Evolutionary conservation across 1,139 yeast genomes (phyloP).

Genomic region (Kodamaea alishanica): DNA sequence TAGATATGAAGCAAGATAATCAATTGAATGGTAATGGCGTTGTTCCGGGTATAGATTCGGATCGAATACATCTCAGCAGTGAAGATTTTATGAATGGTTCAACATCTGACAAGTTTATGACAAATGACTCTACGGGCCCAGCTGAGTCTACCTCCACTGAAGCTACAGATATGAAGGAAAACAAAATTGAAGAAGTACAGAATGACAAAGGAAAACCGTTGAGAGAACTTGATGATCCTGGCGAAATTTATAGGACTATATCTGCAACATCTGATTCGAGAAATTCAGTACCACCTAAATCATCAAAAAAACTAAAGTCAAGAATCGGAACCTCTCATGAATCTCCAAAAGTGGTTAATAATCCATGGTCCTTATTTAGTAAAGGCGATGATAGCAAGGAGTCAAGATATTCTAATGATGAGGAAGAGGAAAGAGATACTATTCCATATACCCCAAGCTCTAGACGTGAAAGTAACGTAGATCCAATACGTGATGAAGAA

Average conservation of each 20-base stretch:
- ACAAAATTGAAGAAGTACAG: background rate
- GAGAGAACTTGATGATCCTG: slow-evolving; percentile 14
- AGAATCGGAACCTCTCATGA: slow-evolving; percentile 12
- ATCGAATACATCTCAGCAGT: too few species aligned
- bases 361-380: slow-evolving; percentile 28
- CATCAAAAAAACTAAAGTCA: slow-evolving; percentile 2
- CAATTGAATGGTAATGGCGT: too few species aligned
- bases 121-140: too few species aligned
- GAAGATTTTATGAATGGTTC: too few species aligned
- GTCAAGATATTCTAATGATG: slow-evolving; percentile 24
- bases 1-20: too few species aligned
- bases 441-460: slow-evolving; percentile 11
- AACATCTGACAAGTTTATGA: too few species aligned
- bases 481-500: slow-evolving; percentile 7
- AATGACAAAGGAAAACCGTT: slow-evolving; percentile 6
- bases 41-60: too few species aligned
- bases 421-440: slow-evolving; percentile 21
- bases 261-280: slow-evolving; percentile 10
- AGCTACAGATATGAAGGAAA: too few species aligned
- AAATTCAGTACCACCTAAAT: slow-evolving; percentile 4
- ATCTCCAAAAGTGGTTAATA: slow-evolving; percentile 24
- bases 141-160: too few species aligned
- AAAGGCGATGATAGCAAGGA: slow-evolving; percentile 23
- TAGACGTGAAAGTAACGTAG: slow-evolving; percentile 1
- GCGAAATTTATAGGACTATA: slow-evolving; percentile 15